Conservation (phyloP, 176 grass and related monocot species). For the Alloteropsis semialata region DNA sequence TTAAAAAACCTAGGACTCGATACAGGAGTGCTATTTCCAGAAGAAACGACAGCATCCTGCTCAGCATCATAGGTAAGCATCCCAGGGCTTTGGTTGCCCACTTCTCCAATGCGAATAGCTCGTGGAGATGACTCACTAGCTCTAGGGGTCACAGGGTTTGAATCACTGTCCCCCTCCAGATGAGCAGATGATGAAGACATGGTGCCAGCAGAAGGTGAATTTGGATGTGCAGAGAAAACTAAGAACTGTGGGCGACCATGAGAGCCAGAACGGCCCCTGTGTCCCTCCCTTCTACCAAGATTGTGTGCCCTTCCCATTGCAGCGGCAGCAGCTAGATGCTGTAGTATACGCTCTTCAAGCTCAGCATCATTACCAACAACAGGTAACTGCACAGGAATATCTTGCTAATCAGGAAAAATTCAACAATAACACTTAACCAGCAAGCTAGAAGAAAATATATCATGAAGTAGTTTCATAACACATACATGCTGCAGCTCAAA, state of each 20-base stretch:
- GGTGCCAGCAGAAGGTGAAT: conserved; percentile 34
- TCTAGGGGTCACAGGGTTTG: conserved; percentile 31
- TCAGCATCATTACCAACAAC: conserved; percentile 66
- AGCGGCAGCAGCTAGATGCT: conserved; percentile 74
- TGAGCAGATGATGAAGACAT: conserved; percentile 43
- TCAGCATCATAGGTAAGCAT: conserved; percentile 49
- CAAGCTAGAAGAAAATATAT: neutral
- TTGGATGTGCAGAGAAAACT: conserved; percentile 54
- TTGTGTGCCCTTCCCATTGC: conserved; percentile 64
- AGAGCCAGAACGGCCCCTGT: conserved; percentile 49
- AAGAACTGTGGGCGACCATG: conserved; percentile 53
- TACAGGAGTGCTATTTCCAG: conserved; percentile 40
- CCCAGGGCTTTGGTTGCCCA: conserved; percentile 30
- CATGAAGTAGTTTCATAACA: conserved; percentile 21
- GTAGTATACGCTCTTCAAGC: conserved; percentile 84
- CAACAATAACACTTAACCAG: neutral
- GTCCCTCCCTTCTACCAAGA: conserved; percentile 71
- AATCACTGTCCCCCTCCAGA: conserved; percentile 34
- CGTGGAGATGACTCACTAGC: conserved; percentile 32
- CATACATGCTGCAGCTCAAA: conserved; percentile 83
- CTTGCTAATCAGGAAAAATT: conserved; percentile 4
- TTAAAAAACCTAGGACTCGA: conserved; percentile 59
- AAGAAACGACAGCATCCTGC: conserved; percentile 50
- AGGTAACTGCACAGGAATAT: conserved; percentile 53
- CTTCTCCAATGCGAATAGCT: conserved; percentile 34